Evolutionary conservation across 345 rosid genomes (phyloP), one percentile per base, ranked within the genome.

Genomic region (Capsella bursapastoris): DNA sequence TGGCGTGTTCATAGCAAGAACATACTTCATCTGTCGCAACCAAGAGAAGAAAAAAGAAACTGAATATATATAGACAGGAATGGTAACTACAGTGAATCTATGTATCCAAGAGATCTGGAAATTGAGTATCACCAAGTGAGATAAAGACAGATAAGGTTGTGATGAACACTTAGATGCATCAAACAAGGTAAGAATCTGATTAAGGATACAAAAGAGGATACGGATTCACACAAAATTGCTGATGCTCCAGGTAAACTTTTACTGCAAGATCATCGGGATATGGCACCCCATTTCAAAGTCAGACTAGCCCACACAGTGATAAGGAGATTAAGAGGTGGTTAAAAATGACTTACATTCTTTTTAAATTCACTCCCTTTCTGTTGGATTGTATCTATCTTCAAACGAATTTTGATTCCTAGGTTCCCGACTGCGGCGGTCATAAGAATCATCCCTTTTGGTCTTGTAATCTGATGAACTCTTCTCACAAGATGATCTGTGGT

Each of bases 181-280:
- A 64, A 48, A 64, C 10, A 78, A 34, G 1, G 32, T 12, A 55
- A 71, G 52, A 51, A n/a, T 56, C 58, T 37, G 70, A 47, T 50
- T 0, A 86, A 90, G 96, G 99, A 94, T 94, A 94, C 88, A 84
- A 75, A 82, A 87, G 82, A 91, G 97, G 98, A 91, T 95, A 95
- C 96, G 81, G 86, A 72, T 60, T 84, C 60, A 78, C 83, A 79
- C 78, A 84, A 76, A 52, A 44, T 10, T 80, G 86, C 85, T n/a
- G 76, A 84, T 87, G 88, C 90, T 87, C 82, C 85, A 76, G 22
- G 18, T 64, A 74, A 79, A 78, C 79, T 84, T 80, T 68, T 79
- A 89, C 96, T 86, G 96, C 95, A 90, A 78, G 61, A 73, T 82
- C 75, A 68, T 71, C 60, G 53, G 80, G 78, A 78, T 44, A 72